Evolutionary conservation across 192 early-diverging fungal genomes (phyloP).

Genomic region (Backusella morwellensis): DNA sequence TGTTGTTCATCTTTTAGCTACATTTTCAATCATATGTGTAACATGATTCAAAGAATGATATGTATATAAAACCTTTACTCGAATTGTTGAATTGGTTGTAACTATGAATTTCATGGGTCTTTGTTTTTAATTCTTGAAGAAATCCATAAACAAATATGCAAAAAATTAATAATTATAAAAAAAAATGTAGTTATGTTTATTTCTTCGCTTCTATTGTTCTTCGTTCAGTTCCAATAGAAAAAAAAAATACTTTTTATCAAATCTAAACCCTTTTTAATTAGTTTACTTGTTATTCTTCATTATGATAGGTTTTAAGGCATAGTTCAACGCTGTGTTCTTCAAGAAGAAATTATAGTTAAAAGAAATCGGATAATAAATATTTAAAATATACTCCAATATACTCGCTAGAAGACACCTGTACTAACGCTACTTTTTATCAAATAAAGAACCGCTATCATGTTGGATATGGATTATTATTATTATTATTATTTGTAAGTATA

Average conservation of each 20-base stretch:
- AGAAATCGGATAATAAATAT: not conserved
- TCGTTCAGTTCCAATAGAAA: not conserved
- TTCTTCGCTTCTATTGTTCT: not conserved
- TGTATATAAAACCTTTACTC: not conserved
- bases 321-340: not conserved
- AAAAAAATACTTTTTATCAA: not conserved
- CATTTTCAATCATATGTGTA: not conserved
- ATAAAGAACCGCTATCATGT: not conserved
- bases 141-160: not conserved
- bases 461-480: not conserved
- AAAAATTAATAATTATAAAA: not conserved
- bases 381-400: not conserved
- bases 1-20: constrained; percentile 4
- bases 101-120: not conserved
- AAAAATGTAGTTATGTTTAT: not conserved
- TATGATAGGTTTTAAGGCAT: not conserved
- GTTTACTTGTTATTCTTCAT: too few species aligned
- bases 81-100: not conserved
- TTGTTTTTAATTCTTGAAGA: not conserved
- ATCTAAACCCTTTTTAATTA: not conserved
- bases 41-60: not conserved
- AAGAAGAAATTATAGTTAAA: not conserved
- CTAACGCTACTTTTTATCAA: not conserved
- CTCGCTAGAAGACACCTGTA: not conserved
- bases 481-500: not conserved